phyloP scores from a whole-genome alignment of 2,329 filamentous ascomycete genomes.

The Didymella exigua region DNA sequence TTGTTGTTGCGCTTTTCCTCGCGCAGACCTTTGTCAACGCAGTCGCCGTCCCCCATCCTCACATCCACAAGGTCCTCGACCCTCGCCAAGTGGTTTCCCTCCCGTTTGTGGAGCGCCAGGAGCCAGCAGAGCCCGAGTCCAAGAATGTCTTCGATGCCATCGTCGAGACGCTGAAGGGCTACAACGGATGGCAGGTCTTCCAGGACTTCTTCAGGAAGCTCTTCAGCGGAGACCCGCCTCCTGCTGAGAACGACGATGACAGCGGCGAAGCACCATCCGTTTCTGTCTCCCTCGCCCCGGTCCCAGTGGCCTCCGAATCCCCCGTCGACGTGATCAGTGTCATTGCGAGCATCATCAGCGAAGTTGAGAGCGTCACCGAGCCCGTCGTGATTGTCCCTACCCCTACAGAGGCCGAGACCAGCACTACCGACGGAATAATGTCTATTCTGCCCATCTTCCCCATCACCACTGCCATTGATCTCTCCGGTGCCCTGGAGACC shows the following conservation, averaged over 20 bases:
- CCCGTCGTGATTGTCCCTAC: neutral
- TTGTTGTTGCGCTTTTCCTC: conserved; percentile 15
- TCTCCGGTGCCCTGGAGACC: conserved; percentile 5
- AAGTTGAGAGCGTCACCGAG: conserved; percentile 3
- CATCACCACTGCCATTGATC: conserved; percentile 19
- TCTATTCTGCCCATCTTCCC: conserved; percentile 21
- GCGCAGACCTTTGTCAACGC: conserved; percentile 18
- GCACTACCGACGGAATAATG: conserved; percentile 6
- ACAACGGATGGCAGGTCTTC: conserved; percentile 23
- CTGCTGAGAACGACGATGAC: neutral
- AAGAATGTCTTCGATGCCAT: conserved; percentile 16
- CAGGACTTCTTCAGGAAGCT: conserved; percentile 21
- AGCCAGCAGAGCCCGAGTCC: neutral
- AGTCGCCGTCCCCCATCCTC: conserved; percentile 13
- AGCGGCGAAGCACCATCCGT: neutral
- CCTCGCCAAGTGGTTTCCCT: conserved; percentile 11
- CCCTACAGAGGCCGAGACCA: neutral
- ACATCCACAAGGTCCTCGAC: conserved; percentile 10
- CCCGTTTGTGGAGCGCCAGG: conserved; percentile 6
- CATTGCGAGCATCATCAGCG: conserved; percentile 10
- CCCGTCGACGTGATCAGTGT: conserved; percentile 8
- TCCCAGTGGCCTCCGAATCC: neutral
- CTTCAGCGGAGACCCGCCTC: conserved; percentile 5
- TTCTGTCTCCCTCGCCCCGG: neutral
- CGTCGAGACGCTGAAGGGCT: conserved; percentile 12